Evolutionary conservation across 192 early-diverging fungal genomes (phyloP), one percentile per base, ranked within the genome.

Genomic region (Coemansia sp.): DNA sequence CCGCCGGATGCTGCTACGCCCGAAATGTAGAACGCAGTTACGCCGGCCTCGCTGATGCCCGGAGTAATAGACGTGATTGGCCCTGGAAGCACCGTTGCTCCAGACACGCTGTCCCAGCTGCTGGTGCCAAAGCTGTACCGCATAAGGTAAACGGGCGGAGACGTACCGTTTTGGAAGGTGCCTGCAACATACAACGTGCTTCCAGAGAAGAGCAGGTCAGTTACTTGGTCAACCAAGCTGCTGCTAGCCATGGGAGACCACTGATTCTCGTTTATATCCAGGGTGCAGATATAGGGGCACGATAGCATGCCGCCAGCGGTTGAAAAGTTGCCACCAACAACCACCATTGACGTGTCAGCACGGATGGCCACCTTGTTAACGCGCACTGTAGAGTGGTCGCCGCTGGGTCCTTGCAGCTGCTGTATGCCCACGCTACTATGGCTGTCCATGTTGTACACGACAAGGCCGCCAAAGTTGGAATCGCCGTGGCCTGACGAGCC

Each of bases 151-250:
- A 58, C 57, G 0, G 68, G 45, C 2, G 75, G 67, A 8, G 75
- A 64, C 0, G 83, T 80, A 52, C 79, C 81, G 33, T 85, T 86
- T 34, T 76, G 65, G 72, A 89, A 88, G 9, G 68, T 72, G 6
- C 87, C 88, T 16, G 77, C 88, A 1, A 88, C 82, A 34, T 84
- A 26, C 14, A 88, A 47, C 7, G 26, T 61, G 37, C 65, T 72
- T n/a, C 68, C 73, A 53, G 61, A 52, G 47, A 83, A 77, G 35
- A 74, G 52, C 72, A 83, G 52, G 21, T 83, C 81, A 35, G 65
- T 70, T 26, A 84, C 75, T 25, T 66, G 52, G 41, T 65, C 77
- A 13, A 75, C 50, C 43, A 82, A 66, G 31, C 65, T 43, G 66
- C 71, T 77, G 8, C 76, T n/a, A 3, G 65, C 53, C 47, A 82